These are phyloP conservation scores for Entonaema liquescens DNA, from an alignment of 495 filamentous ascomycete genomes.

Conservation along the genomic window DNA sequence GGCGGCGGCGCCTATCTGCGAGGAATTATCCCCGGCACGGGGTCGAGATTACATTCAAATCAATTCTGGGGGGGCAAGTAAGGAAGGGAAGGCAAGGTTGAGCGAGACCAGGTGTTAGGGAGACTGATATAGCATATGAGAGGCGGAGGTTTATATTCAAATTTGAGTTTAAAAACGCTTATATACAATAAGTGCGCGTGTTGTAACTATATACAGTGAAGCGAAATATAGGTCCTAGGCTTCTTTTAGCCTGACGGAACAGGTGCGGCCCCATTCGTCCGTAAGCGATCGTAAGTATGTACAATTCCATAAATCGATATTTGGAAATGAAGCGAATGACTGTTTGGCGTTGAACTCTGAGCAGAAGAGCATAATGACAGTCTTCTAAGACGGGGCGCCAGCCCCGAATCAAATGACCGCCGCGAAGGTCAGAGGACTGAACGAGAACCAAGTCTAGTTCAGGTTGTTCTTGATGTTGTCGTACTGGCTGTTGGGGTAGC, in stretches of 20 bases:
- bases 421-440: neutral
- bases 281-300: constrained; percentile 18
- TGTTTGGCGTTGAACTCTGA: neutral
- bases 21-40: neutral
- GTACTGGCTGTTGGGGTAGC: constrained; percentile 55
- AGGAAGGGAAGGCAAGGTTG: too few species aligned
- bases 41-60: neutral
- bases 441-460: constrained; percentile 9
- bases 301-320: constrained; percentile 14
- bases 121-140: too few species aligned
- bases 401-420: constrained; percentile 35
- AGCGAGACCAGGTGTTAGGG: too few species aligned
- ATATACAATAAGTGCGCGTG: constrained; percentile 19
- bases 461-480: constrained; percentile 52
- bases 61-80: neutral
- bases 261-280: neutral
- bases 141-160: neutral
- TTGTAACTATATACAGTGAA: constrained; percentile 27
- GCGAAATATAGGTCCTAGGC: neutral
- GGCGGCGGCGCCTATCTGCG: neutral
- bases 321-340: constrained; percentile 21
- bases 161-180: neutral
- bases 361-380: neutral
- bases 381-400: constrained; percentile 34
- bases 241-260: neutral